Base-by-base conservation (phyloP, 2,329 filamentous ascomycete species). In the Colletotrichum gigasporum region DNA sequence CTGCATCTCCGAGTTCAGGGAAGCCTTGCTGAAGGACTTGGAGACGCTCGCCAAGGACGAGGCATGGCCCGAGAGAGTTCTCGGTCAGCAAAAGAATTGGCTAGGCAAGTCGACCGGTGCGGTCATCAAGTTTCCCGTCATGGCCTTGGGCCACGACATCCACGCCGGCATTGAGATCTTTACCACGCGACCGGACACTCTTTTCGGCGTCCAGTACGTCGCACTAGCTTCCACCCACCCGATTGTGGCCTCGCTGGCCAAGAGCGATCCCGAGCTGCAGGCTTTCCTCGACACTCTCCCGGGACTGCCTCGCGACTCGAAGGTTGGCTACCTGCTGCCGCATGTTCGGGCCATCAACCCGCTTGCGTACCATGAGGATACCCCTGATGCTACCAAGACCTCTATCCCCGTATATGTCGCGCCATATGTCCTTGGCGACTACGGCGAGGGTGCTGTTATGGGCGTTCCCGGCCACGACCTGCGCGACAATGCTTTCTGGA, bases 401-500 rank as follows among this genome's bases (percentile, higher is more conserved):
- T 82, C 85, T 7, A 70, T 96, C 5, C 93, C 93, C 1, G 83
- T 97, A 5, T 97, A 91, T 71, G 91, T 92, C 20, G 92, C 94
- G 9, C 90, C 93, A 0, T 97, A 97, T 72, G 94, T 97, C 10
- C 82, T 96, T 5, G 91, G 90, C 24, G 91, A 94, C 72, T 96
- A 96, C 69, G 93, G 93, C 14, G 91, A 94, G 69, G 93, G 93
- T 1, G 93, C 93, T 9, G 91, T 97, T 2, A 97, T 97, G 93
- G 94, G 94, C 42, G 94, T 97, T 7, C 94, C 94, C 0, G 94
- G 90, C 2, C 94, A 97, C 72, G 94, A 97, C 75, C 73, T 83
- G 4, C 86, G 93, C 54, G 94, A 97, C 70, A 83, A 91, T 75
- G 85, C 87, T 2, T 97, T 97, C 74, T 97, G 93, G 91, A 88